Conservation (phyloP, 768 basidiomycete genomes). For the Suillus plorans region DNA sequence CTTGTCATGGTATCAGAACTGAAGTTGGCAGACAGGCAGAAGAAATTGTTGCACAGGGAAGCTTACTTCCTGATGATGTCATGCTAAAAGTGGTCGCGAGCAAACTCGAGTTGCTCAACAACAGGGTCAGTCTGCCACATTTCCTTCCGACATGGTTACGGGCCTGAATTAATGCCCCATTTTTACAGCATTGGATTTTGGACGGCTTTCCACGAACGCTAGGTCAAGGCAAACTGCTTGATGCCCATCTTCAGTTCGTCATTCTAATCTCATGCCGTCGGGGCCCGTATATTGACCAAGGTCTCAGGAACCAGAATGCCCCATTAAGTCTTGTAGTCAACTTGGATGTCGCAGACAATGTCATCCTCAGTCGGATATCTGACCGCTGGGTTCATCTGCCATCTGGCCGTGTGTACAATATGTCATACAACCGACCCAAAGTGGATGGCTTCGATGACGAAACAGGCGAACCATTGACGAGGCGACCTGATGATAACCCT, state of each 20-base stretch:
- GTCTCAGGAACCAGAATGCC: constrained; percentile 52
- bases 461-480: constrained; percentile 86
- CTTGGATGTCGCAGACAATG: constrained; percentile 83
- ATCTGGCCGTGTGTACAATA: constrained; percentile 89
- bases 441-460: constrained; percentile 79
- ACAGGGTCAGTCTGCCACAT: constrained; percentile 49
- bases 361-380: constrained; percentile 83
- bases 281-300: neutral
- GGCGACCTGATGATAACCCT: constrained; percentile 86
- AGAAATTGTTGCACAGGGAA: constrained; percentile 76
- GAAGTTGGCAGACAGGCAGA: constrained; percentile 74
- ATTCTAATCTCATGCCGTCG: neutral
- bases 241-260: constrained; percentile 68
- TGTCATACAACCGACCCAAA: constrained; percentile 83
- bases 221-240: constrained; percentile 77
- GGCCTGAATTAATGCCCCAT: neutral
- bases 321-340: constrained; percentile 83
- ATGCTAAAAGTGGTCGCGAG: constrained; percentile 76
- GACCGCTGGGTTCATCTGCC: constrained; percentile 89
- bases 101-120: constrained; percentile 64
- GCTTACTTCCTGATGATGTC: constrained; percentile 73
- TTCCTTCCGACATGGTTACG: neutral
- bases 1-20: constrained; percentile 40
- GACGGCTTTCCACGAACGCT: constrained; percentile 93
- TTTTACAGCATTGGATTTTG: constrained; percentile 78